phyloP scores from a whole-genome alignment of 257 asterid species.

The Ophiorrhiza pumila region DNA sequence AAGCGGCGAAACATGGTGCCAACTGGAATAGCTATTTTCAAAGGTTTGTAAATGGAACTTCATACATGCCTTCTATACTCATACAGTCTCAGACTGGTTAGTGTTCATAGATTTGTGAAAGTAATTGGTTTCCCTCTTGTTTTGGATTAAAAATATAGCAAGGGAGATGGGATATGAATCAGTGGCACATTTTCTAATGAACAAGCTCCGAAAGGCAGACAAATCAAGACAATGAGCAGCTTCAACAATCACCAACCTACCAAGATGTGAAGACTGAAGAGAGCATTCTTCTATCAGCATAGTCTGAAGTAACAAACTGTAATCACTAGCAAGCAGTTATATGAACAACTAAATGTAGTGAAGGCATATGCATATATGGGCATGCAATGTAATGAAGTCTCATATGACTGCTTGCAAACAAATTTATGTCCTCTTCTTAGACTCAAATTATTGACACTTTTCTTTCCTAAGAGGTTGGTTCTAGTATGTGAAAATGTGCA shows the following conservation, averaged over 20 bases:
- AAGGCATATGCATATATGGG: neutral
- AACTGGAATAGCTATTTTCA: slow-evolving; percentile 68
- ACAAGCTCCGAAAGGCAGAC: slow-evolving; percentile 47
- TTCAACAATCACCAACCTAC: neutral
- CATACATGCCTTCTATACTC: neutral
- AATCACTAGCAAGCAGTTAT: neutral
- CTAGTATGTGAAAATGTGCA: neutral
- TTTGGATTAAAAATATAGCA: slow-evolving; percentile 31
- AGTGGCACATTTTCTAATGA: slow-evolving; percentile 81
- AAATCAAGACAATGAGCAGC: slow-evolving; percentile 16
- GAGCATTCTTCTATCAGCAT: neutral
- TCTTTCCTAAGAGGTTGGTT: neutral
- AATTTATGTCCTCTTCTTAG: neutral
- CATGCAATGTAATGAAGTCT: neutral
- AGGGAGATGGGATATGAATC: slow-evolving; percentile 78
- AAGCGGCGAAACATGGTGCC: slow-evolving; percentile 74
- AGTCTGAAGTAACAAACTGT: neutral
- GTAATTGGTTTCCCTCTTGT: neutral
- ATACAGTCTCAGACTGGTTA: neutral
- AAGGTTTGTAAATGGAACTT: slow-evolving; percentile 43
- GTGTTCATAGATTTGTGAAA: neutral
- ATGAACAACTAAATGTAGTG: neutral
- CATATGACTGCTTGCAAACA: neutral
- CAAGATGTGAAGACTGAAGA: neutral
- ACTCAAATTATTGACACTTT: neutral